Percentiles rank a stretch among this genome's conserved stretches.
Conservation (phyloP, 1,284 basidiomycete species). For the Ustanciosporium gigantosporum region DNA sequence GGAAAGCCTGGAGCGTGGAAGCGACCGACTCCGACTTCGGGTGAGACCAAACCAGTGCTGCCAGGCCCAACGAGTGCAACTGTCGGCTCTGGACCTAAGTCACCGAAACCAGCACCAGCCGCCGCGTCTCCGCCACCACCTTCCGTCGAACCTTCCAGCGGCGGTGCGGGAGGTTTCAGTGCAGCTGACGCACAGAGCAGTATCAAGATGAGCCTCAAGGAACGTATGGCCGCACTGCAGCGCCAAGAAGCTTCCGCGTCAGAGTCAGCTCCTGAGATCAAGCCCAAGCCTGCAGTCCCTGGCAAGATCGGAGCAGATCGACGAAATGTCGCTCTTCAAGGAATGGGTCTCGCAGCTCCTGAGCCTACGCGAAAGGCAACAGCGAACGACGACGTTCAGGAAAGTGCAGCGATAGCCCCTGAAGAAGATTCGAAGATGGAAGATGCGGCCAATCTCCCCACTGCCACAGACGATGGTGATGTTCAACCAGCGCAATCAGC, state of each 20-base stretch:
- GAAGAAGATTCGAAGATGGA: neutral
- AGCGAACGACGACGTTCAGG: neutral
- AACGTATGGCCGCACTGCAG: slow-evolving; percentile 59
- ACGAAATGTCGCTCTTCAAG: slow-evolving; percentile 34
- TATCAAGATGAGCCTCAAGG: slow-evolving; percentile 59
- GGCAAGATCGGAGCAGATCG: slow-evolving; percentile 40
- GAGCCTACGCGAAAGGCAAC: neutral
- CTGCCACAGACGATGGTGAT: neutral
- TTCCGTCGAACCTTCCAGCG: neutral
- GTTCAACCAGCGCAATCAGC: neutral
- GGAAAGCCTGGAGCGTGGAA: slow-evolving; percentile 58
- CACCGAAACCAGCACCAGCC: neutral
- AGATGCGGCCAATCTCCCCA: neutral
- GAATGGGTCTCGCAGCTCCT: slow-evolving; percentile 29
- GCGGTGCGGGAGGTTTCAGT: slow-evolving; percentile 40
- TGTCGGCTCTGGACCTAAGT: neutral
- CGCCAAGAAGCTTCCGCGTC: slow-evolving; percentile 36
- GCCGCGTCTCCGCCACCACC: slow-evolving; percentile 2
- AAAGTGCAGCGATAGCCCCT: neutral
- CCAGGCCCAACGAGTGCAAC: slow-evolving; percentile 38
- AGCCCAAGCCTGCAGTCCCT: slow-evolving; percentile 24
- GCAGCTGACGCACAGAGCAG: slow-evolving; percentile 57
- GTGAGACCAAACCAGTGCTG: slow-evolving; percentile 45
- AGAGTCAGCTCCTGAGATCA: slow-evolving; percentile 25
- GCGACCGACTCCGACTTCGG: slow-evolving; percentile 37